Conservation (phyloP, 371 early-diverging fungal genomes). For the Nematocida ironsii region DNA sequence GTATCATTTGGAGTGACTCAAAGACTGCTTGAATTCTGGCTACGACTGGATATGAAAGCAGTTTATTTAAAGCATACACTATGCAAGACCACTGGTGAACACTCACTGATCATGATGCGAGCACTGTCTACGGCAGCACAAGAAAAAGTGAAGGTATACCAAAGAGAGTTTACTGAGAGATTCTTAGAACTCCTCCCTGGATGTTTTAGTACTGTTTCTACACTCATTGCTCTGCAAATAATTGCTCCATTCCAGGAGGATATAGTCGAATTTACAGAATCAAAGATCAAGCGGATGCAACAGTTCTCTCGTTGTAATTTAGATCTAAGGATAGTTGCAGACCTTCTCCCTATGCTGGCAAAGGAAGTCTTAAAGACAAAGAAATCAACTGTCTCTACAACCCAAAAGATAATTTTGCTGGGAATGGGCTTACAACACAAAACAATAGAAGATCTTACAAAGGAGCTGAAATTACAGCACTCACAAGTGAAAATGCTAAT, state of each 20-base stretch:
- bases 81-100: slow-evolving; percentile 84
- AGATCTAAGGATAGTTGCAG: slow-evolving; percentile 41
- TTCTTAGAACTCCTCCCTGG: slow-evolving; percentile 52
- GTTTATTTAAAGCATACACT: slow-evolving; percentile 90
- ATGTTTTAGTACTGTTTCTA: slow-evolving; percentile 33
- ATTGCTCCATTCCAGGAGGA: slow-evolving; percentile 12
- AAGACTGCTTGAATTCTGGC: slow-evolving; percentile 88
- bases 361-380: slow-evolving; percentile 21
- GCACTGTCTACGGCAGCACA: background rate
- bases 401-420: slow-evolving; percentile 52
- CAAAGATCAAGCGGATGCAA: slow-evolving; percentile 25
- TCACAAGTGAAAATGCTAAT: slow-evolving; percentile 53
- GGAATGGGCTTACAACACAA: slow-evolving; percentile 44
- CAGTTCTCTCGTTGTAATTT: slow-evolving; percentile 40
- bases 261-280: background rate
- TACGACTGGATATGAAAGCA: slow-evolving; percentile 80
- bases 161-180: slow-evolving; percentile 30
- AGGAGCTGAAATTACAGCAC: slow-evolving; percentile 31
- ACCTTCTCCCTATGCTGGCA: slow-evolving; percentile 46
- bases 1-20: slow-evolving; percentile 89
- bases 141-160: background rate
- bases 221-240: slow-evolving; percentile 16
- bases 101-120: slow-evolving; percentile 53
- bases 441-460: background rate
- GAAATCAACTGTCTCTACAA: slow-evolving; percentile 16